Percentiles rank a stretch among this genome's conserved stretches.
Conservation (phyloP, 306 rosid species). For the Cercis canadensis region DNA sequence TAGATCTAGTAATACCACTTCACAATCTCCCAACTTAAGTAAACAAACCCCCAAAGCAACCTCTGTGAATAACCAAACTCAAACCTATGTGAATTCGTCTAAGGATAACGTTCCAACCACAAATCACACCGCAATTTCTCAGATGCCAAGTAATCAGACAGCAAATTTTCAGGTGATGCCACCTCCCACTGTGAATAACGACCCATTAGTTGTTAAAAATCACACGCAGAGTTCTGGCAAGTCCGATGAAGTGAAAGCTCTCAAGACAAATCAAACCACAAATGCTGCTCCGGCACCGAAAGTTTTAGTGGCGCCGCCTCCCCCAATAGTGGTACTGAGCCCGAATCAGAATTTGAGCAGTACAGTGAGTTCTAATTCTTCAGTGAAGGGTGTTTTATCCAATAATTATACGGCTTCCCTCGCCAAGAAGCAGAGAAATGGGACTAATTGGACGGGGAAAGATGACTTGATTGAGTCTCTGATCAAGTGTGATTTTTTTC, state of each 20-base stretch:
- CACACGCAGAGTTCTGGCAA: slow-evolving; percentile 29
- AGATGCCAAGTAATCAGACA: not conserved
- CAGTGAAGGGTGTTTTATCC: slow-evolving; percentile 18
- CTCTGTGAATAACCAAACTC: slow-evolving; percentile 39
- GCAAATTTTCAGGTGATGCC: slow-evolving; percentile 20
- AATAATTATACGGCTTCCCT: slow-evolving; percentile 55
- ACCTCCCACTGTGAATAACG: slow-evolving; percentile 35
- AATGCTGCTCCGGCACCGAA: slow-evolving; percentile 19
- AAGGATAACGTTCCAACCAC: slow-evolving; percentile 25
- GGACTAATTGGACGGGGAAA: slow-evolving; percentile 27
- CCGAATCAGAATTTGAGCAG: slow-evolving; percentile 37
- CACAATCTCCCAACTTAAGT: slow-evolving; percentile 29
- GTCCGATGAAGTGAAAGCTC: slow-evolving; percentile 22
- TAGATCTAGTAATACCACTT: slow-evolving; percentile 66
- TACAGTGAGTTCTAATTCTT: slow-evolving; percentile 25
- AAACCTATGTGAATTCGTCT: slow-evolving; percentile 12
- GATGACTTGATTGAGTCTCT: slow-evolving; percentile 58
- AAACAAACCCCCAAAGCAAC: slow-evolving; percentile 20
- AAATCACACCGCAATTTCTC: slow-evolving; percentile 35
- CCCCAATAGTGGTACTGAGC: slow-evolving; percentile 18
- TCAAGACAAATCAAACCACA: slow-evolving; percentile 48
- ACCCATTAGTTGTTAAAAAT: slow-evolving; percentile 27
- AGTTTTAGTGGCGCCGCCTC: slow-evolving; percentile 12
- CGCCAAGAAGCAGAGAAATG: slow-evolving; percentile 48
- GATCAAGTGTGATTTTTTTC: slow-evolving; percentile 74